phyloP scores from a whole-genome alignment of 192 early-diverging fungal species.

The Backusella tarrabulga region DNA sequence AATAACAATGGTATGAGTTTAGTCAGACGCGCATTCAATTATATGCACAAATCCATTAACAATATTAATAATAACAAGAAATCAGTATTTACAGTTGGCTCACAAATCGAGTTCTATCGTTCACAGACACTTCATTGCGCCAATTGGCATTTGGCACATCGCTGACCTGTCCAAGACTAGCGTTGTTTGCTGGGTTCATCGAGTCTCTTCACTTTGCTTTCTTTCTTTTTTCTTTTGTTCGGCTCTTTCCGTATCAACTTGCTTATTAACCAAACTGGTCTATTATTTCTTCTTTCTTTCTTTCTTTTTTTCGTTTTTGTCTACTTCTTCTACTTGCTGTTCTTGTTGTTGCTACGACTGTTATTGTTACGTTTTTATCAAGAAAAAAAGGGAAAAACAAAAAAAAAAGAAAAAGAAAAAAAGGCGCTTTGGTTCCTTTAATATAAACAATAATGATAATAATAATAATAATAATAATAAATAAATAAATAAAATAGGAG shows the following conservation, averaged over 20 bases:
- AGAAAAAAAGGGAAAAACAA: not conserved
- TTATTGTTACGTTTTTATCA: not conserved
- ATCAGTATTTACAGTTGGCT: conserved; percentile 21
- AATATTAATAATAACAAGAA: not conserved
- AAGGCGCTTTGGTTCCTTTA: not conserved
- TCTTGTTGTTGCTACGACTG: not conserved
- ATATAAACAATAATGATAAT: not conserved
- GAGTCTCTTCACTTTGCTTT: not conserved
- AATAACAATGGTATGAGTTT: not conserved
- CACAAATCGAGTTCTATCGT: conserved; percentile 21
- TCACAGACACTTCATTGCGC: conserved; percentile 21
- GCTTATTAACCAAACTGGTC: not conserved
- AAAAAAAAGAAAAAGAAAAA: not conserved
- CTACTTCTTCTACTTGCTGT: not conserved
- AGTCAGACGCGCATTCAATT: not conserved
- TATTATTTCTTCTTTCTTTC: not conserved
- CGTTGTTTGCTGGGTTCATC: not conserved
- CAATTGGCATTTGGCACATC: conserved; percentile 16
- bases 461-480: not conserved
- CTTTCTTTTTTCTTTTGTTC: not conserved
- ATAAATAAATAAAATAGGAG: not conserved
- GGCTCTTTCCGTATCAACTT: not conserved
- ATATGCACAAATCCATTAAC: not conserved
- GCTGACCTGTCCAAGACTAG: conserved; percentile 3
- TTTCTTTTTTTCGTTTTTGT: not conserved